phyloP scores from a whole-genome alignment of 495 filamentous ascomycete genomes.

The Amorphotheca resinae region DNA sequence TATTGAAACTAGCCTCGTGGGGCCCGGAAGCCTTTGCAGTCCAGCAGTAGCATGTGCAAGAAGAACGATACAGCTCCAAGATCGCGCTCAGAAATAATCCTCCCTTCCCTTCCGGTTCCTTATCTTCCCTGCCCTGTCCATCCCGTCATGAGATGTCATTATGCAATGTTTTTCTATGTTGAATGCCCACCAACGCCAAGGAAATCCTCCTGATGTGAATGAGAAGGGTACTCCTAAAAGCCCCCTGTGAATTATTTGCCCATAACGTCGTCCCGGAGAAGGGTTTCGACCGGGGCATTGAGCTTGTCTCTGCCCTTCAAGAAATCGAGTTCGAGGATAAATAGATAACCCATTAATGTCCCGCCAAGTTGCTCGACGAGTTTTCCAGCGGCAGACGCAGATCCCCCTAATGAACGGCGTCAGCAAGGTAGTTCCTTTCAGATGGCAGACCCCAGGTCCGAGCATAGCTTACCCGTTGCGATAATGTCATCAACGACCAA shows the following conservation, averaged over 20 bases:
- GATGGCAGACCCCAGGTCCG: neutral
- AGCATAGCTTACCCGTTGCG: conserved; percentile 65
- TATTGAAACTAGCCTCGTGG: too few relatives aligned
- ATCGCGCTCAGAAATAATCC: too few relatives aligned
- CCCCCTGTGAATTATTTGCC: conserved; percentile 2
- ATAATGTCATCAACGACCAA: conserved; percentile 96
- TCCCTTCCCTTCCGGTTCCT: too few relatives aligned
- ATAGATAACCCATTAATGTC: conserved; percentile 75
- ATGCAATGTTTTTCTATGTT: too few relatives aligned
- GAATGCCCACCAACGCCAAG: too few relatives aligned
- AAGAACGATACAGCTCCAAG: too few relatives aligned
- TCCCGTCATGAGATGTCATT: too few relatives aligned
- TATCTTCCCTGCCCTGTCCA: too few relatives aligned
- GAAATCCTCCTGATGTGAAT: too few relatives aligned
- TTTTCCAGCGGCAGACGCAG: conserved; percentile 73
- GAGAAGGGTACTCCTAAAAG: too few relatives aligned
- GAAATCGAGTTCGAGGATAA: conserved; percentile 93
- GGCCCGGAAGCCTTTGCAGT: too few relatives aligned
- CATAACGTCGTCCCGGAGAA: conserved; percentile 36
- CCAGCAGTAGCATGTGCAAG: too few relatives aligned
- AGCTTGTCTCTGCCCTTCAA: conserved; percentile 87
- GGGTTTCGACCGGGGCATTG: conserved; percentile 66
- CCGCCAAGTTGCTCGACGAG: conserved; percentile 79
- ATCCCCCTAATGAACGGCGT: conserved; percentile 51
- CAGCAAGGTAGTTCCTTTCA: neutral